Evolutionary conservation across 768 basidiomycete species (phyloP).

Genomic region (Cytidiella melzeri): DNA sequence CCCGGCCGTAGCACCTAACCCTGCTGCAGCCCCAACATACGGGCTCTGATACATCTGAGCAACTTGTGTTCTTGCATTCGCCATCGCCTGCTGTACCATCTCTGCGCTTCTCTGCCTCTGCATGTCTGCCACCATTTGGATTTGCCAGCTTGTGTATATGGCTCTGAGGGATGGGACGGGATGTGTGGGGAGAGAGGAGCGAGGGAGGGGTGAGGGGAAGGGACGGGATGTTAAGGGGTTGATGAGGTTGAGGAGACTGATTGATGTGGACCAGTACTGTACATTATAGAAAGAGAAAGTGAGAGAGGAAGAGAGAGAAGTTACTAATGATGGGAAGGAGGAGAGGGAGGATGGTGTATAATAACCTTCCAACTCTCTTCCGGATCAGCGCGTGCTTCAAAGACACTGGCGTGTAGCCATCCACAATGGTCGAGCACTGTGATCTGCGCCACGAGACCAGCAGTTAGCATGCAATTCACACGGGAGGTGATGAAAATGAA

Average conservation of each 20-base stretch:
- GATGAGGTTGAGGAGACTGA: neutral
- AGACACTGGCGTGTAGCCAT: slow-evolving; percentile 7
- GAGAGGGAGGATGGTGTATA: neutral
- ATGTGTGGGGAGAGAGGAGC: neutral
- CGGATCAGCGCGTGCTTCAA: slow-evolving; percentile 1
- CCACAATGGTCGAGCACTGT: slow-evolving; percentile 3
- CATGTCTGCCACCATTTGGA: neutral
- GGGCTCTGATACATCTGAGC: neutral
- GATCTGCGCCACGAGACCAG: too few species aligned
- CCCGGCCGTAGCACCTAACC: neutral
- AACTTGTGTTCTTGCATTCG: neutral
- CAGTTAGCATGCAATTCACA: too few species aligned
- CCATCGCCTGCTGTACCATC: slow-evolving; percentile 4
- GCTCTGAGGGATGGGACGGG: neutral
- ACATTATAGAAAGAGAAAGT: neutral
- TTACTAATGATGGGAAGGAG: neutral
- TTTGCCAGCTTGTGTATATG: neutral
- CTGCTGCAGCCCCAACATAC: neutral
- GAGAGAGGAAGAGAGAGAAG: too few species aligned
- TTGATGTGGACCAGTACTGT: neutral
- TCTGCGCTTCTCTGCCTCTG: neutral
- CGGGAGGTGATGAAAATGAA: too few species aligned
- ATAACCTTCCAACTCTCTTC: neutral
- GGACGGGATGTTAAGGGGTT: slow-evolving; percentile 1
- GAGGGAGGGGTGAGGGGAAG: slow-evolving; percentile 6